Percentiles rank a stretch among this genome's conserved stretches.
phyloP scores from a whole-genome alignment of 768 basidiomycete genomes.

The Megacollybia marginata region DNA sequence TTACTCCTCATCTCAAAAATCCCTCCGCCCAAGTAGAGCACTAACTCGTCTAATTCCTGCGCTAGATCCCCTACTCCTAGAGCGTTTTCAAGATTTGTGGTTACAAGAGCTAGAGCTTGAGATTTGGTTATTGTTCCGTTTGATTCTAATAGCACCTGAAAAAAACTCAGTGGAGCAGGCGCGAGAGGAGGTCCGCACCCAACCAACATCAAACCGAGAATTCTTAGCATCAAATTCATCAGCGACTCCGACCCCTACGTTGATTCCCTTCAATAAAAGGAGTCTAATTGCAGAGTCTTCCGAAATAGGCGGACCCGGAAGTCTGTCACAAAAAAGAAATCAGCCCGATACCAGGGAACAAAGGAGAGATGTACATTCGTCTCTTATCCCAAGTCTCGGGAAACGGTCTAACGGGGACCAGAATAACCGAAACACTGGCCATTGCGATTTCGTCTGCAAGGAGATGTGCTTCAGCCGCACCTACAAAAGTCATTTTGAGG shows the following conservation, averaged over 20 bases:
- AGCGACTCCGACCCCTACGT: slow-evolving; percentile 50
- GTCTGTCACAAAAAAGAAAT: slow-evolving; percentile 21
- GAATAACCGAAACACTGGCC: slow-evolving; percentile 65
- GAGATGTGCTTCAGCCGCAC: slow-evolving; percentile 55
- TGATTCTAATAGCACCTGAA: slow-evolving; percentile 25
- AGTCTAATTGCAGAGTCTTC: slow-evolving; percentile 46
- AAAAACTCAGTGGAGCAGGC: neutral
- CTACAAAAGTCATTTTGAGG: slow-evolving; percentile 43
- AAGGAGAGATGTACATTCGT: slow-evolving; percentile 42
- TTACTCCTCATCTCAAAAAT: too few relatives aligned
- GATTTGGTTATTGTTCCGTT: slow-evolving; percentile 31
- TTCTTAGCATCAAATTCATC: slow-evolving; percentile 45
- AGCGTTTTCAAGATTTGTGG: slow-evolving; percentile 34
- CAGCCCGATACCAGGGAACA: neutral
- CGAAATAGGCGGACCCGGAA: slow-evolving; percentile 66
- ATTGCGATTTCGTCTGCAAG: slow-evolving; percentile 55
- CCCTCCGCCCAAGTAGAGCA: too few relatives aligned
- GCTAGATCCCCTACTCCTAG: too few relatives aligned
- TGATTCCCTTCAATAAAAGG: slow-evolving; percentile 54
- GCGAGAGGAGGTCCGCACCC: slow-evolving; percentile 35
- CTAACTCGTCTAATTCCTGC: too few relatives aligned
- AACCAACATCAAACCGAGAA: slow-evolving; percentile 57
- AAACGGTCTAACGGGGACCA: slow-evolving; percentile 55
- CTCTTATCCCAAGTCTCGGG: slow-evolving; percentile 59
- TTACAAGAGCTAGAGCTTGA: slow-evolving; percentile 32